Percentiles rank a stretch among this genome's conserved stretches.
phyloP scores from a whole-genome alignment of 2,329 filamentous ascomycete genomes.

The Alternaria metachromatica region DNA sequence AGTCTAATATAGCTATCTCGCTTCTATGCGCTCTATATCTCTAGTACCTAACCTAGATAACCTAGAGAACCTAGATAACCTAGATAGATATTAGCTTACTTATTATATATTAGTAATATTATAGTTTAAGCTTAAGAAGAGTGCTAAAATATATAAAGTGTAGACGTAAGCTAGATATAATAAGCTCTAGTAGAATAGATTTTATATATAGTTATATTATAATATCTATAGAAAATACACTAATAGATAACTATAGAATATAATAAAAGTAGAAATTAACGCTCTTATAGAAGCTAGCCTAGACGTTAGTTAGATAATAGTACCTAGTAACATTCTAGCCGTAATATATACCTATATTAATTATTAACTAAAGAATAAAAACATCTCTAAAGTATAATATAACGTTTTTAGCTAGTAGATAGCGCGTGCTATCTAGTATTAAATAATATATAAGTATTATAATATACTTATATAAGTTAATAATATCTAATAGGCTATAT shows the following conservation, averaged over 20 bases:
- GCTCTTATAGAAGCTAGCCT: background rate
- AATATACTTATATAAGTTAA: background rate
- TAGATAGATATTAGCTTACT: background rate
- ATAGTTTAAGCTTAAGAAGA: background rate
- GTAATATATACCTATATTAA: background rate
- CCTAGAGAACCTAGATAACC: background rate
- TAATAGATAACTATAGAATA: background rate
- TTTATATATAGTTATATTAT: background rate
- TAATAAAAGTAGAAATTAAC: slow-evolving; percentile 1
- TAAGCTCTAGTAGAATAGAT: background rate
- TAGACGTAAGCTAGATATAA: background rate
- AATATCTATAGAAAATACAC: background rate
- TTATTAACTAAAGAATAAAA: background rate
- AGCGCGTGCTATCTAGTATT: background rate
- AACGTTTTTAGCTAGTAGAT: background rate
- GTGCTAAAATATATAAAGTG: background rate
- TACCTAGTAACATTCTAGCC: background rate
- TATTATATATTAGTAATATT: background rate
- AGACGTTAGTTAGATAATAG: background rate
- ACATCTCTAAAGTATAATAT: background rate
- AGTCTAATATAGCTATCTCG: no score
- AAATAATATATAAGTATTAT: background rate
- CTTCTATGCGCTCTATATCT: no score
- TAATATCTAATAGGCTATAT: background rate
- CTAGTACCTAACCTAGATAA: no score